Evolutionary conservation across 345 rosid genomes (phyloP), one percentile per base, ranked within the genome.

Genomic region (Corchorus capsularis): DNA sequence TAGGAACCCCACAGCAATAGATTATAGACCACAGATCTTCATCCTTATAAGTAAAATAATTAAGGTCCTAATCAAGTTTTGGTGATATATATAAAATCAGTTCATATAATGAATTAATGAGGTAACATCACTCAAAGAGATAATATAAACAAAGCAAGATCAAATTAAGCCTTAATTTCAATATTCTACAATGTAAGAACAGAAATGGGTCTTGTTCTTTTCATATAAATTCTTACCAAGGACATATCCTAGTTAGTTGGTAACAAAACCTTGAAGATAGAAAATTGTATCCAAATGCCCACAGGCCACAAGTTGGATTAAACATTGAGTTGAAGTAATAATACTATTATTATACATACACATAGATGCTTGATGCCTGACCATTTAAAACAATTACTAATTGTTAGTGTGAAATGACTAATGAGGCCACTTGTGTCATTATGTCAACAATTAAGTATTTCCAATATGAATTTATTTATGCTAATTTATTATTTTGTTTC

Each of bases 11-110:
- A 62, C 27, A 27, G 27, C 27, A 27, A 27, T 27, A 27, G n/a
- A n/a, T n/a, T n/a, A n/a, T n/a, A n/a, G 27, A 27, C 27, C 27
- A 27, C n/a, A 8, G 62, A 35, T 62, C 65, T 14, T 62, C 65
- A 34, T 62, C 45, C 65, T 34, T 12, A 4, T 2, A 0, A 61
- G 41, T 32, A 61, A 61, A 61, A 32, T 61, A 61, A 61, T 32
- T 57, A 20, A 57, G 65, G 65, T 34, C 65, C 41, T 62, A 34
- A 62, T 62, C 65, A 62, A 16, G 43, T 41, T n/a, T 62, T 62
- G 64, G 41, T 61, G n/a, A 32, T 32, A 62, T 45, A 62, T 45
- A 45, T 62, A 62, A 6, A 34, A 32, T 61, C 64, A 27, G 27
- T 27, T 61, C 39, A 19, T 27, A 32, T 60, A 45, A 3, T 60